Evolutionary conservation across 148 eudicot genomes (phyloP).

Genomic region (Amaranthus cruentus): DNA sequence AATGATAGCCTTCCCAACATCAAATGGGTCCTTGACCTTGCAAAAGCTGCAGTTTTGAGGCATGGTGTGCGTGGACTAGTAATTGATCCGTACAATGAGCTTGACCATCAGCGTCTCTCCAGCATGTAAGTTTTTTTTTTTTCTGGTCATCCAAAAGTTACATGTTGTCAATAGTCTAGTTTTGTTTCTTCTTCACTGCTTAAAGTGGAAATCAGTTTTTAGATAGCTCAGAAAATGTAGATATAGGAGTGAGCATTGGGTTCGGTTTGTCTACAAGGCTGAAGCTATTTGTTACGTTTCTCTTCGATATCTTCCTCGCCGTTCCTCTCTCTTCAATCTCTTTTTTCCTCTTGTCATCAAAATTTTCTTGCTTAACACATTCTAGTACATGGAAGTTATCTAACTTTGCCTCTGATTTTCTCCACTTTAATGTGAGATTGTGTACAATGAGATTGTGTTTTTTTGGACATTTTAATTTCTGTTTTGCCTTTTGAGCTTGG

Average conservation of each 20-base stretch:
- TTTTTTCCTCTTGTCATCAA: too few relatives aligned
- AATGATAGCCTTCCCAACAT: conserved; percentile 84
- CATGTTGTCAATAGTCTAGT: not conserved
- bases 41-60: conserved; percentile 87
- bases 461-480: too few relatives aligned
- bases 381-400: too few relatives aligned
- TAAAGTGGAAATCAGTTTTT: not conserved
- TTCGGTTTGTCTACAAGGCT: not conserved
- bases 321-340: too few relatives aligned
- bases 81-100: conserved; percentile 97
- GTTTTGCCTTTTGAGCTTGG: too few relatives aligned
- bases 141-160: not conserved
- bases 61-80: conserved; percentile 93
- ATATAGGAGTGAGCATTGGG: not conserved
- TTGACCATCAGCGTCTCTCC: conserved; percentile 85
- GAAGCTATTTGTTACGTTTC: not conserved
- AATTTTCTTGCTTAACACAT: too few relatives aligned
- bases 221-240: not conserved
- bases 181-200: not conserved
- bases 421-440: too few relatives aligned
- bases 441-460: too few relatives aligned
- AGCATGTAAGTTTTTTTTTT: conserved; percentile 48
- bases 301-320: too few relatives aligned
- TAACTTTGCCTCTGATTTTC: too few relatives aligned
- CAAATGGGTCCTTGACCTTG: conserved; percentile 84